Base-by-base conservation (phyloP, 2,329 filamentous ascomycete genomes). In the Fusarium temperatum region DNA sequence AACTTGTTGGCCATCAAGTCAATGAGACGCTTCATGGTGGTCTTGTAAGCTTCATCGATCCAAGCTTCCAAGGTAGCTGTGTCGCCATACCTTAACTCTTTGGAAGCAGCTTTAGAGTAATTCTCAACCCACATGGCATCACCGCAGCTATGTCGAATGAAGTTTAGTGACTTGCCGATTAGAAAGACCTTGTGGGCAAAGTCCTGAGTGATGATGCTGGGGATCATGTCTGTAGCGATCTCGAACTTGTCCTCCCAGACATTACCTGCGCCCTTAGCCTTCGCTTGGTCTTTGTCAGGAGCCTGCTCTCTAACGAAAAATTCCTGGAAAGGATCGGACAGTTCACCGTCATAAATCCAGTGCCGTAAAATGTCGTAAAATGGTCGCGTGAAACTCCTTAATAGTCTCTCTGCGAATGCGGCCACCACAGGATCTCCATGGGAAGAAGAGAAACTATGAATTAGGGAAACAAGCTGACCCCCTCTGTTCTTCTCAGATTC, bases 171-270 rank as follows among this genome's bases (percentile, higher is more conserved):
- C 82, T 99, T 99, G 64, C 96, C 96, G 77, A 99, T 99, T 13
- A 99, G 85, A 78, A 98, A 98, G 11, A 99, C 94, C 80, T 98
- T 98, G 76, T 96, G 94, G 0, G 96, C 95, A 83, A 99, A 98
- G 70, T 98, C 95, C 50, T 93, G 89, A 0, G 94, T 97, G 76
- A 98, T 95, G 78, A 98, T 98, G 47, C 92, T 95, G 1, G 96
- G 96, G 30, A 98, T 91, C 93, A 98, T 96, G 54, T 89, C 88
- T 66, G 93, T 89, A 76, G 94, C 92, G 44, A 98, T 87, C 79
- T 94, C 93, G 83, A 98, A 99, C 81, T 98, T 98, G 82, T 98
- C 95, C 82, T 98, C 95, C 96, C 96, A 99, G 5, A 98, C 95
- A 75, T 95, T 98, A 42, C 93, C 95, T 22, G 94, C 93, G 30